Base-by-base conservation (phyloP, 1,139 yeast genomes). In the Geotrichum europaeum region DNA sequence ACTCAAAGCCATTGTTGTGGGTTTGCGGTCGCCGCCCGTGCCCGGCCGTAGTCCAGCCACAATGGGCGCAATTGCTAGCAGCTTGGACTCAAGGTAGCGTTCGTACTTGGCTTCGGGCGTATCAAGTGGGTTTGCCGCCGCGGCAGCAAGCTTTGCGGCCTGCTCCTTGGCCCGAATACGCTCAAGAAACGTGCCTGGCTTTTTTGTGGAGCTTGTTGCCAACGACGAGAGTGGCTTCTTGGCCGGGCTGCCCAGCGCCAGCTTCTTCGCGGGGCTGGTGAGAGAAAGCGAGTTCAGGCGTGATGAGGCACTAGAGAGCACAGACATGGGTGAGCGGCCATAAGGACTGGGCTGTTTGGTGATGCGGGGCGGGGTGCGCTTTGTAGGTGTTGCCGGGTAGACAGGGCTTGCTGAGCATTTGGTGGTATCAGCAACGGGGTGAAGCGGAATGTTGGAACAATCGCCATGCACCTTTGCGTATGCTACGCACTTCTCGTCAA, bases 81-180 rank as follows among this genome's bases (percentile, higher is more conserved):
- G 59, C 49, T 59, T 61, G 52, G 60, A 52, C 28, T 53, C 57
- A 28, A 61, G 43, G 51, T 61, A 61, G 22, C 36, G 34, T n/a
- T 28, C 30, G 28, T 56, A 50, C 34, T 54, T 56, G 13, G 20
- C 36, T 36, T 49, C 53, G 13, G 63, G 60, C 20, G 60, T 43
- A 22, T 49, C 51, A 10, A 25, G 34, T 3, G 49, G 49, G 34
- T 57, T 51, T 45, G 51, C 28, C 18, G 47, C 28, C 18, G 47
- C 32, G 22, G 53, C 52, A 18, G 53, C 57, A 24, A 49, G 51
- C 36, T 64, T 62, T 13, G 61, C 63, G 1, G 64, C 65, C 12
- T 65, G 65, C 58, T 73, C 73, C 60, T 71, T 72, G 54, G 73
- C 74, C 12, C 69, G 66, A 52, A 73, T 69, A 32, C 75, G 65